A percentile compares a stretch with the other conserved stretches of the same genome.
Evolutionary conservation across 441 rosid species (phyloP).

Genomic region (Syzygium malaccense): DNA sequence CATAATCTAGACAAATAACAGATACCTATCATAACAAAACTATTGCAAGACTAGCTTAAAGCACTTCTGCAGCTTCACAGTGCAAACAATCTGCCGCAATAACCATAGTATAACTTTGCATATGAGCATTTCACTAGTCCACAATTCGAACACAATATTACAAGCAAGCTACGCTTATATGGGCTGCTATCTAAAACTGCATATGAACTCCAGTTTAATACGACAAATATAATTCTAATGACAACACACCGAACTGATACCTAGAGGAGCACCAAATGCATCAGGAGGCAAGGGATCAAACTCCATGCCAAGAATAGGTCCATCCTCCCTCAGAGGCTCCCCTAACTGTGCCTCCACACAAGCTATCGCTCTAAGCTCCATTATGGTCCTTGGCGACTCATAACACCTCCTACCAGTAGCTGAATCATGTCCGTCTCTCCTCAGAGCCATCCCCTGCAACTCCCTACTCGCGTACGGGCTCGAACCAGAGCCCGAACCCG

Average conservation of each 20-base stretch:
- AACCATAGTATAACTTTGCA: not conserved
- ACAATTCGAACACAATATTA: not conserved
- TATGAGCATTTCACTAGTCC: not conserved
- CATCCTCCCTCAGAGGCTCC: conserved; percentile 93
- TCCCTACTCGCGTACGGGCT: not conserved
- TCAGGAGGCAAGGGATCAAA: conserved; percentile 98
- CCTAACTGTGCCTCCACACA: conserved; percentile 95
- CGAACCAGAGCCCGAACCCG: conserved; percentile 7
- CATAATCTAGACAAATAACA: not conserved
- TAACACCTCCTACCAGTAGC: conserved; percentile 28
- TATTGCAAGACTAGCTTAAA: not conserved
- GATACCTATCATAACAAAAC: not conserved
- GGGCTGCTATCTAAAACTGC: not conserved
- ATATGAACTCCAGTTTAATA: not conserved
- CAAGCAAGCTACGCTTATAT: not conserved
- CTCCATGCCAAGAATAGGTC: conserved; percentile 94
- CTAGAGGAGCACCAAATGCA: conserved; percentile 83
- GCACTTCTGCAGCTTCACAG: not conserved
- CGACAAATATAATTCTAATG: not conserved
- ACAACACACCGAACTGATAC: conserved; percentile 19
- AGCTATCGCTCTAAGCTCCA: conserved; percentile 84
- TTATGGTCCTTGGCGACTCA: conserved; percentile 52
- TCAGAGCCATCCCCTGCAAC: not conserved
- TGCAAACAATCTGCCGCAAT: not conserved
- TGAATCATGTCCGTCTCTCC: not conserved